Percentiles rank a stretch among this genome's conserved stretches.
Conservation (phyloP, 306 rosid genomes). For the Begonia loranthoides region DNA sequence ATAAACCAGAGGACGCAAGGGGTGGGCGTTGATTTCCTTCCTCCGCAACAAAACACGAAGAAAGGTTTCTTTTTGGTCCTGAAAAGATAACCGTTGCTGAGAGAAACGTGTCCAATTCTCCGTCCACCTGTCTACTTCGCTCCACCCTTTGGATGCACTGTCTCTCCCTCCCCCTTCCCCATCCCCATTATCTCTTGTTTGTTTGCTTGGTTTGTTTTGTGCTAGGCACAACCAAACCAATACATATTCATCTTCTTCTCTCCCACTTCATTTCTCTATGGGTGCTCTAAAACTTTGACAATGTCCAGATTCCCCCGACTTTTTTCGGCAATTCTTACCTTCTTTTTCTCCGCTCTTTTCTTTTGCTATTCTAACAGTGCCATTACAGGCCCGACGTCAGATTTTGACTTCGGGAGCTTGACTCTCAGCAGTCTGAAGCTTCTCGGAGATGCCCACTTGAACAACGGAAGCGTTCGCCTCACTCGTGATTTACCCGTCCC, state of each 20-base stretch:
- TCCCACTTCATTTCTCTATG: neutral
- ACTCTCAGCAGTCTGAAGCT: conserved; percentile 58
- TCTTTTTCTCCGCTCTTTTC: conserved; percentile 3
- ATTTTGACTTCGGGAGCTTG: conserved; percentile 73
- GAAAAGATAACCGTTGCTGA: conserved; percentile 48
- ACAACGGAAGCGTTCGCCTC: conserved; percentile 65
- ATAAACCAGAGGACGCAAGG: neutral
- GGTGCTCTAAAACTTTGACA: neutral
- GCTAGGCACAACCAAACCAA: conserved; percentile 18
- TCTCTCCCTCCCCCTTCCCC: neutral
- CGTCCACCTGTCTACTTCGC: conserved; percentile 40
- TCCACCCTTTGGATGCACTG: conserved; percentile 46
- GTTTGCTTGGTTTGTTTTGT: conserved; percentile 10
- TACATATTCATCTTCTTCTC: conserved; percentile 13
- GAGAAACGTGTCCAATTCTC: conserved; percentile 32
- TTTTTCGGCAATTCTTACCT: neutral
- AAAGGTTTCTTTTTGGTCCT: conserved; percentile 10
- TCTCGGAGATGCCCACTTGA: conserved; percentile 86
- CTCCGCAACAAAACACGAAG: neutral
- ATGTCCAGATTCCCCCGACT: conserved; percentile 27
- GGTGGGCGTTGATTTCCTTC: neutral
- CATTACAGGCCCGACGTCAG: conserved; percentile 21
- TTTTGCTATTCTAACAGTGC: conserved; percentile 1
- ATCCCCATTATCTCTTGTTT: conserved; percentile 23
- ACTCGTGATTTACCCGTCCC: conserved; percentile 95